phyloP scores from a whole-genome alignment of 225 moss, liverwort and hornwort genomes.

The Polytrichum formosum region DNA sequence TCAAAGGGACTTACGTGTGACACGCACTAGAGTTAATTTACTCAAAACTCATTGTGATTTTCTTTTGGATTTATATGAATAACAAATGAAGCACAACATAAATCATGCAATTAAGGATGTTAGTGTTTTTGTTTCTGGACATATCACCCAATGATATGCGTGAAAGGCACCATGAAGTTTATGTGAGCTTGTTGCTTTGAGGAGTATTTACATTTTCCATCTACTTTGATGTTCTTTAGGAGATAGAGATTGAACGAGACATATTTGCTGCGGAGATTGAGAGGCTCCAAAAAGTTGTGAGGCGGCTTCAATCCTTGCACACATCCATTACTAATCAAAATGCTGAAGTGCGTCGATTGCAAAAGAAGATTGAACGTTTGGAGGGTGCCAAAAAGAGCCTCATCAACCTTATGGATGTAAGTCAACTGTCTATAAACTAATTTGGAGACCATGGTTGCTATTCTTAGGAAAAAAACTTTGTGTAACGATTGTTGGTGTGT shows the following conservation, averaged over 20 bases:
- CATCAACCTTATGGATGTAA: conserved; percentile 17
- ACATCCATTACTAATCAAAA: conserved; percentile 16
- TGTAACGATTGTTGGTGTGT: background rate
- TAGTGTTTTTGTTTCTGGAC: too few relatives aligned
- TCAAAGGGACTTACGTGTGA: background rate
- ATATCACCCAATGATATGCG: too few relatives aligned
- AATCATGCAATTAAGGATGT: too few relatives aligned
- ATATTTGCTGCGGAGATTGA: conserved; percentile 31
- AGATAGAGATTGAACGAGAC: conserved; percentile 41
- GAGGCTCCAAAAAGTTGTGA: conserved; percentile 22
- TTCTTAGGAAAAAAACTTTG: too few relatives aligned
- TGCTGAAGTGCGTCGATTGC: conserved; percentile 14
- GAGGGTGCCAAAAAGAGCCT: conserved; percentile 13
- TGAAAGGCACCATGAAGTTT: too few relatives aligned
- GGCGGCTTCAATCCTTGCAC: conserved; percentile 16
- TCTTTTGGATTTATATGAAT: too few relatives aligned
- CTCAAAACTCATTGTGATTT: background rate
- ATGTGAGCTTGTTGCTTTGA: too few relatives aligned
- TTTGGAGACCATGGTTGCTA: background rate
- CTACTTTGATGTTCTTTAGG: background rate
- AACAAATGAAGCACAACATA: too few relatives aligned
- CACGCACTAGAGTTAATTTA: background rate
- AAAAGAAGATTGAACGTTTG: conserved; percentile 2
- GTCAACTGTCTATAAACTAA: background rate
- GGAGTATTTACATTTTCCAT: too few relatives aligned